These are phyloP conservation scores for Besnoitia besnoiti DNA, from an alignment of 169 alveolate species.

Conservation along the genomic window DNA sequence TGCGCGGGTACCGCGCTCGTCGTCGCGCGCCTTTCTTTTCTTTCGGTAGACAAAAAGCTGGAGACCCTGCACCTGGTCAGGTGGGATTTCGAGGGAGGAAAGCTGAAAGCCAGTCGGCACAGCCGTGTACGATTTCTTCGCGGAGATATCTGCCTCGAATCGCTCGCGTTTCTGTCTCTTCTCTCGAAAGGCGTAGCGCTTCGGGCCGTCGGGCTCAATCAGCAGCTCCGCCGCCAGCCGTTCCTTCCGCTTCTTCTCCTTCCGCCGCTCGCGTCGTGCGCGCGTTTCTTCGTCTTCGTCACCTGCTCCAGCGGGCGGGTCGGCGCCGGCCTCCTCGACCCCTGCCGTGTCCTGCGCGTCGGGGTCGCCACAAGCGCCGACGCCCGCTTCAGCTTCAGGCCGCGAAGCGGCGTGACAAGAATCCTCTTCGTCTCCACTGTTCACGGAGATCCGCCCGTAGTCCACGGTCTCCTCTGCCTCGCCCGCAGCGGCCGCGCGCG, in stretches of 20 bases:
- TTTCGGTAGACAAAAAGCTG: constrained; percentile 38
- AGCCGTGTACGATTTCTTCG: constrained; percentile 31
- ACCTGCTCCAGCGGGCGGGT: background rate
- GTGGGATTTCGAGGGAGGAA: background rate
- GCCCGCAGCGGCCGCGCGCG: background rate
- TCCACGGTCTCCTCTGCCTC: background rate
- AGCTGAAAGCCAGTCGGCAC: constrained; percentile 19
- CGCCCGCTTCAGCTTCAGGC: too few species aligned
- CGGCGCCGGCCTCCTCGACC: background rate
- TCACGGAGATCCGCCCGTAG: background rate
- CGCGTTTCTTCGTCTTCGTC: background rate
- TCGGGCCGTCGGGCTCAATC: background rate
- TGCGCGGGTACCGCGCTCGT: background rate
- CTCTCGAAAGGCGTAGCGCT: constrained; percentile 27
- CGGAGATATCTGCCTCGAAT: constrained; percentile 11
- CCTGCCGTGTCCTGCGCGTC: background rate
- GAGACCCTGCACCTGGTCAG: constrained; percentile 31
- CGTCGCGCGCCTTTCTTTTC: background rate
- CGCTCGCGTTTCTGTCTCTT: constrained; percentile 37
- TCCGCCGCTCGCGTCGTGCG: background rate
- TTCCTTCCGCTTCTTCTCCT: background rate
- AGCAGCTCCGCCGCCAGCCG: background rate
- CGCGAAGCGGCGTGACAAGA: background rate
- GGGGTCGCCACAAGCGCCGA: too few species aligned
- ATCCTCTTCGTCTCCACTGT: background rate